A percentile compares a stretch with the other conserved stretches of the same genome.
Evolutionary conservation across 1,139 yeast species (phyloP).

Genomic region (Scheffersomyces titani): DNA sequence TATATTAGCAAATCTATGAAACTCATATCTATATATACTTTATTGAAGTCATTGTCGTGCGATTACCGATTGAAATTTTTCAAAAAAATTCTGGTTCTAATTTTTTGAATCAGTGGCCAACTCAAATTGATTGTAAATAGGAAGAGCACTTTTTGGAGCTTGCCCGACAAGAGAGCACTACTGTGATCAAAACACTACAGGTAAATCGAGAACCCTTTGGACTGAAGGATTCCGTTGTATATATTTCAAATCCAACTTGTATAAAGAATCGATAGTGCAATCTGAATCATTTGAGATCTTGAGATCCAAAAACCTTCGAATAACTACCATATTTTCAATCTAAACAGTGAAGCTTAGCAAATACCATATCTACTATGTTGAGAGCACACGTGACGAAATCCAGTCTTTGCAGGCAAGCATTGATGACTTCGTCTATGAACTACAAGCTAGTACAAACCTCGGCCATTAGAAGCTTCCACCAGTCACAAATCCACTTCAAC

Average conservation of each 20-base stretch:
- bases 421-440: not conserved
- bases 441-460: not conserved
- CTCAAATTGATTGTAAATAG: not conserved
- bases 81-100: not conserved
- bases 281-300: not conserved
- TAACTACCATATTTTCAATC: not conserved
- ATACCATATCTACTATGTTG: not conserved
- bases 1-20: too few relatives aligned
- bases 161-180: not conserved
- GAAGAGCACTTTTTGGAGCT: not conserved
- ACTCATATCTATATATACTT: not conserved
- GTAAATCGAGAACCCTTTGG: not conserved
- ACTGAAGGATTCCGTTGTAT: not conserved
- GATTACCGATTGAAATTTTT: not conserved
- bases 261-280: not conserved
- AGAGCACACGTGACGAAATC: not conserved
- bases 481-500: constrained; percentile 8
- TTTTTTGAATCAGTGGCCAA: not conserved
- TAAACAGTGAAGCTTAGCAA: too few relatives aligned
- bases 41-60: not conserved
- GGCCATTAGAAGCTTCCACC: not conserved
- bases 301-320: not conserved
- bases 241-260: not conserved
- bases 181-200: not conserved
- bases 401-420: not conserved